Base-by-base conservation (phyloP, 352 stramenopile genomes). In the Phytophthora sojae region DNA sequence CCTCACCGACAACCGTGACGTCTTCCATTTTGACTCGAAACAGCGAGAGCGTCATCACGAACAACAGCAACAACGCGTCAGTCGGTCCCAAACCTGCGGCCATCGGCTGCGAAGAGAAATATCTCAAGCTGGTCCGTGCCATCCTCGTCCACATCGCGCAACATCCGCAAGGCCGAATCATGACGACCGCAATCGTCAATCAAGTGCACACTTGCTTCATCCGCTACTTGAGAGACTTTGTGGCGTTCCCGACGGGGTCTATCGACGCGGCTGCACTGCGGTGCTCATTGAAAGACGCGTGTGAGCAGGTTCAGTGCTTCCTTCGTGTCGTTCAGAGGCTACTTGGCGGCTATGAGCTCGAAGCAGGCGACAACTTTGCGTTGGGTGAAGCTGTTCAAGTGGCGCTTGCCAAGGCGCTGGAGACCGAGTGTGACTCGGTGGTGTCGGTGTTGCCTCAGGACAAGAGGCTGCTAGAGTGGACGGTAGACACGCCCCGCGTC, bases 401-500 rank as follows among this genome's bases (percentile, higher is more conserved):
- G 4, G 49, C 32, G 21, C 65, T 77, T 6, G 15, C 30, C 9
- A 67, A 71, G 53, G 57, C 49, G 35, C 42, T 77, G 19, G 45
- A 19, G 0, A 17, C 32, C 23, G 70, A 77, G 49, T 64, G 42
- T 21, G 63, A 51, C 6, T 29, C 53, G 25, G 51, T 25, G 14
- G 39, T 19, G 5, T 70, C 69, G 5, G 25, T 64, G n/a, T 35
- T 76, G 11, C 69, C 64, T 5, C 64, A 73, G 35, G 69, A 73
- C 44, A 73, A 77, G 55, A 56, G 25, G 9, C 37, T 77, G 29
- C 9, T 74, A 12, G 70, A 74, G 14, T 77, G 65, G 59, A 47
- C 44, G 50, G 35, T 4, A 0, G 55, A 67, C 9, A 23, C 47
- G 21, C 70, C 55, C 3, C 50, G 19, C 4, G 19, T 61, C 6